A percentile compares a stretch with the other conserved stretches of the same genome.
Evolutionary conservation across 2,329 filamentous ascomycete species (phyloP).

Genomic region (Rutstroemia sp.): DNA sequence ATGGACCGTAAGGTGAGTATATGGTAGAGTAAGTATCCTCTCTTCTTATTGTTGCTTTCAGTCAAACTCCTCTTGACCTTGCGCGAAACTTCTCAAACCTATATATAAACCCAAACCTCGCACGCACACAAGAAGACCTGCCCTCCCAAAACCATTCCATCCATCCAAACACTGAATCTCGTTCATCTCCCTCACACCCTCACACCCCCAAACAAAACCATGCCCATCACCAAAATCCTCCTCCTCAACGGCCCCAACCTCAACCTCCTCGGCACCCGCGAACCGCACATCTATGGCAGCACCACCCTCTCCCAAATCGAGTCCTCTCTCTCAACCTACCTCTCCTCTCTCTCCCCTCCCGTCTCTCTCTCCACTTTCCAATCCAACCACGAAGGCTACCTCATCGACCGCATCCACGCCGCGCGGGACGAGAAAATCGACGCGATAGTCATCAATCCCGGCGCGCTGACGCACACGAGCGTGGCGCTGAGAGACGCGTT

Average conservation of each 20-base stretch:
- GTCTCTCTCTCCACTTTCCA: constrained; percentile 53
- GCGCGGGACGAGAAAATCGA: constrained; percentile 50
- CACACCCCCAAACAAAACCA: constrained; percentile 3
- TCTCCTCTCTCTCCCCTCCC: constrained; percentile 15
- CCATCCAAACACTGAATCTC: neutral
- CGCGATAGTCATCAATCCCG: constrained; percentile 69
- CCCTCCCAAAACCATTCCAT: neutral
- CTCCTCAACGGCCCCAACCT: constrained; percentile 78
- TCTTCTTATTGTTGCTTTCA: neutral
- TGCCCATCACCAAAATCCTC: constrained; percentile 46
- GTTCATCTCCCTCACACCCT: neutral
- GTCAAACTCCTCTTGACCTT: neutral
- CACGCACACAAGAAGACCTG: no score
- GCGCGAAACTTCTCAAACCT: no score
- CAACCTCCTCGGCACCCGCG: constrained; percentile 69
- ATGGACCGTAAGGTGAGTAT: no score
- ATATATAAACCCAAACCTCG: no score
- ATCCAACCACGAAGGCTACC: constrained; percentile 65
- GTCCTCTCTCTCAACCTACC: constrained; percentile 18
- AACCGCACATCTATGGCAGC: constrained; percentile 66
- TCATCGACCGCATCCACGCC: constrained; percentile 45
- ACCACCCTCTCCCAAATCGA: constrained; percentile 58
- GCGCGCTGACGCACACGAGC: constrained; percentile 68
- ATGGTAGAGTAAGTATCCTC: neutral
- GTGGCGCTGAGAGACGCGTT: constrained; percentile 71